phyloP scores from a whole-genome alignment of 2,329 filamentous ascomycete genomes.

The Cryphonectria carpinicola region DNA sequence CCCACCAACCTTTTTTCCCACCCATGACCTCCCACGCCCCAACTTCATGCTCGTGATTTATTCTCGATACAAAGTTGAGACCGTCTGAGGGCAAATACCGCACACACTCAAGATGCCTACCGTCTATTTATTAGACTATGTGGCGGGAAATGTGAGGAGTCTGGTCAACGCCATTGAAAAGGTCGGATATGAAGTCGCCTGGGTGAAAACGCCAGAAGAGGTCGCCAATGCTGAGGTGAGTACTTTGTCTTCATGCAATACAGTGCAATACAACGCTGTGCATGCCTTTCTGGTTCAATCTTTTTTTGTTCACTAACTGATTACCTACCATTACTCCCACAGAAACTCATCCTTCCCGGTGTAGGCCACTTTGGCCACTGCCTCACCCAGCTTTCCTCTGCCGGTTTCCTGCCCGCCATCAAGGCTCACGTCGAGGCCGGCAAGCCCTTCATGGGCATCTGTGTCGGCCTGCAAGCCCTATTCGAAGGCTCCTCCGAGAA shows the following conservation, averaged over 20 bases:
- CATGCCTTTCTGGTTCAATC: too few relatives aligned
- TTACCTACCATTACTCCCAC: constrained; percentile 24
- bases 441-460: constrained; percentile 99
- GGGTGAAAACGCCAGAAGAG: constrained; percentile 85
- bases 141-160: constrained; percentile 94
- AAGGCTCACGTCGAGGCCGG: constrained; percentile 80
- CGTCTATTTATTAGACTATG: constrained; percentile 82
- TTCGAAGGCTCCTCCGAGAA: constrained; percentile 87
- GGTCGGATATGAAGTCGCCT: constrained; percentile 89
- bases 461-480: constrained; percentile 89
- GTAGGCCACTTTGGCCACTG: constrained; percentile 99
- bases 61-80: background rate
- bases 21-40: background rate
- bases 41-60: constrained; percentile 5
- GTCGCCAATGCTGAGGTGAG: constrained; percentile 81
- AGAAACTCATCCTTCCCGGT: constrained; percentile 94
- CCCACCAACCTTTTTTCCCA: background rate
- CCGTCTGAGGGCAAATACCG: background rate
- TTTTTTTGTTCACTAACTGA: constrained; percentile 31
- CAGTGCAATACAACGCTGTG: background rate
- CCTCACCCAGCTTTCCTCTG: constrained; percentile 77
- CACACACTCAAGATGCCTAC: constrained; percentile 64
- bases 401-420: constrained; percentile 84
- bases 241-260: constrained; percentile 13
- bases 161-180: constrained; percentile 98